Base-by-base conservation (phyloP, 2,329 filamentous ascomycete species). In the Claviceps africana region DNA sequence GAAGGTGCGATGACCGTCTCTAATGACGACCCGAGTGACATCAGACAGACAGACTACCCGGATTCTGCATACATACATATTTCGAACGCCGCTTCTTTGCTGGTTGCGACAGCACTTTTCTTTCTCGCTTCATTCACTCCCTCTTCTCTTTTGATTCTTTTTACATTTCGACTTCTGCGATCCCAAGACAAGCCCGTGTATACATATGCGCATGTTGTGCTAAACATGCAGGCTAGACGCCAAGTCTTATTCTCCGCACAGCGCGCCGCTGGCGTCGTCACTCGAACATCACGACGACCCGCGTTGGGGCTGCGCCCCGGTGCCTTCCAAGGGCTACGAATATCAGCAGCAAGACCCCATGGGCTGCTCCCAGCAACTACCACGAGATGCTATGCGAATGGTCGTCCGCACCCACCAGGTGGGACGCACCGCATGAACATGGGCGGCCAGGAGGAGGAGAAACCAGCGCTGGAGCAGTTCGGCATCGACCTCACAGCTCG, bases 351-450 rank as follows among this genome's bases (percentile, higher is more conserved):
- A 22, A 21, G 25, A 30, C 51, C 57, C 22, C 51, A 59, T 17
- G 61, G 56, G 35, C 53, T 72, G 17, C 59, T 72, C 6, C 72
- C 77, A 3, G 64, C 64, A 10, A 59, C 67, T 40, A 59, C 69
- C 15, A 59, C 68, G 13, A 75, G 83, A 52, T 67, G 62, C 47
- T 86, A 86, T 68, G 77, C 82, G 54, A 82, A 82, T 73, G 84
- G 86, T 61, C 75, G 85, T 54, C 87, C 89, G 56, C 88, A 93
- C 58, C 90, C 89, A 1, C 89, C 91, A 0, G 91, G 91, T 49
- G 90, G 90, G 52, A 96, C 89, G 1, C 88, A 96, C 69, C 86
- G 85, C 57, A 97, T 97, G 90, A 83, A 97, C 64, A 70, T 97
- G 65, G 80, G 88, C 52, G 85, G 74, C 30, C 78, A 78, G 59